Conservation (phyloP, 495 filamentous ascomycete genomes). For the Apiosordaria backusii region DNA sequence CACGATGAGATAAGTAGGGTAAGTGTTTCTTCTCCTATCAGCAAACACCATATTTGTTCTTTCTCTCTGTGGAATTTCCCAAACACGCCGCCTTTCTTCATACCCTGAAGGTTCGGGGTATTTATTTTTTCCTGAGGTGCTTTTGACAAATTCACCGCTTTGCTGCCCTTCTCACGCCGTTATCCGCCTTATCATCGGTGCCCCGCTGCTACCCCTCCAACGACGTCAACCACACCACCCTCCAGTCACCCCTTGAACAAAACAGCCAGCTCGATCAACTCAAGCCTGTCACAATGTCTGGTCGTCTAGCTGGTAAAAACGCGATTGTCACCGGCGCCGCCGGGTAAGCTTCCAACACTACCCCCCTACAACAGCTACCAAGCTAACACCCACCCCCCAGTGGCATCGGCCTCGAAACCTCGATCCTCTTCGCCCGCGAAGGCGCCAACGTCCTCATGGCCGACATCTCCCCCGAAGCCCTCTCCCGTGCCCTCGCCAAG, state of each 20-base stretch:
- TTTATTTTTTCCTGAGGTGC: background rate
- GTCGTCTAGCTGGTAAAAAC: slow-evolving; percentile 84
- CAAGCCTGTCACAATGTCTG: slow-evolving; percentile 20
- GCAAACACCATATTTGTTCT: background rate
- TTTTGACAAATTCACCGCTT: background rate
- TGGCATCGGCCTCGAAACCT: slow-evolving; percentile 93
- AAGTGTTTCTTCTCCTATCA: background rate
- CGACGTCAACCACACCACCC: slow-evolving; percentile 1
- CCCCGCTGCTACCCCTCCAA: background rate
- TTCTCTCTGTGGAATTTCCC: background rate
- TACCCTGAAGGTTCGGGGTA: background rate
- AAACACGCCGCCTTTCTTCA: background rate
- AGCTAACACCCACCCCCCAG: slow-evolving; percentile 40
- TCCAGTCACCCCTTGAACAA: background rate
- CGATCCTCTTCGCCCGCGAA: slow-evolving; percentile 86
- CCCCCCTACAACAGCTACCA: slow-evolving; percentile 7
- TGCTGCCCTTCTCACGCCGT: background rate
- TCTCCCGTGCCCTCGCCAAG: slow-evolving; percentile 55
- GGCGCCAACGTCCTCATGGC: slow-evolving; percentile 81
- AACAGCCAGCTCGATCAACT: slow-evolving; percentile 1
- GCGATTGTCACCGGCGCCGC: slow-evolving; percentile 90
- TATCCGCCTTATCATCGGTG: background rate
- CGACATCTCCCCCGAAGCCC: slow-evolving; percentile 71
- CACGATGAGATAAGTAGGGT: background rate
- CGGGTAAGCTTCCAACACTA: slow-evolving; percentile 56